Base-by-base conservation (phyloP, 345 rosid species). In the Salix dunnii region DNA sequence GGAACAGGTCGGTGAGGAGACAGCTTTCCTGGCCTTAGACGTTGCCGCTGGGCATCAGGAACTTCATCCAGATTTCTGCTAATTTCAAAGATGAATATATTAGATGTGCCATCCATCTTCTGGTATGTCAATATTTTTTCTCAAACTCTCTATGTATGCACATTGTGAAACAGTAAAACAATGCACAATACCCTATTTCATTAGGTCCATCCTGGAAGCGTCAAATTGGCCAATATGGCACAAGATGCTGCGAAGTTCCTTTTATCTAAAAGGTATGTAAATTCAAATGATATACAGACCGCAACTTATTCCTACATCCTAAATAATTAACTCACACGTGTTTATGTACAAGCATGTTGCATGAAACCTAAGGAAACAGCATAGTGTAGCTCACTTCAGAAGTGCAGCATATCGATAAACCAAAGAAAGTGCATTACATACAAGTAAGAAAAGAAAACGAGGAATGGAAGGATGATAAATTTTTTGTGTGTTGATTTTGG, bases 1-100 rank as follows among this genome's bases (percentile, higher is more conserved):
- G 97, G 99, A 28, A 92, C 99, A 82, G 80, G 88, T 62, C 97
- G 87, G 74, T 58, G 70, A 23, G 97, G 96, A 81, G 99, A 92
- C 63, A 91, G 13, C 73, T 84, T 87, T 23, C 97, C 97, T 5
- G 97, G 97, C 80, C 76, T 86, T 40, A 95, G 76, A 65, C 83
- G 83, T 77, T 87, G 90, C 70, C 89, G 85, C 58, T 88, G 84
- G 65, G 82, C 77, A 30, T 82, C 82, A n/a, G 85, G 53, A 66
- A 80, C 70, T 75, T 86, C 92, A 53, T 88, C 95, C 23, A 30
- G 70, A 76, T 86, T 75, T 84, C 96, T 89, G 81, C 63, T 63
- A 21, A 46, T 83, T 80, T 67, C 78, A 86, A 78, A 25, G 74
- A 6, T 18, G 8, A 30, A 69, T 27, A 66, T 12, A 31, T 77